A percentile compares a stretch with the other conserved stretches of the same genome.
Conservation (phyloP, 768 basidiomycete genomes). For the Xerocomellus intermedius region DNA sequence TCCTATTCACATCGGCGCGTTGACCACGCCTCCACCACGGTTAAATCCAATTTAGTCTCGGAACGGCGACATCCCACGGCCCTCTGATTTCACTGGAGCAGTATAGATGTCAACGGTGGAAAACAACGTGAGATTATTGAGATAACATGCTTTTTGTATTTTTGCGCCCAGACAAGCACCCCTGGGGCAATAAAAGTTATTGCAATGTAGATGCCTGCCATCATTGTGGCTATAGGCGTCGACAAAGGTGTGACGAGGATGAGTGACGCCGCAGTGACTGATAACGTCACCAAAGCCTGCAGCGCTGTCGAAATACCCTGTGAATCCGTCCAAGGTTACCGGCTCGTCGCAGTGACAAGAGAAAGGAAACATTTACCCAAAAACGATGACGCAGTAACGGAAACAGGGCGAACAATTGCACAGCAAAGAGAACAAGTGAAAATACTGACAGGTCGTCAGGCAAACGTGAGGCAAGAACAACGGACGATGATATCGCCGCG, state of each 20-base stretch:
- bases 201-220: constrained; percentile 47
- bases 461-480: constrained; percentile 90
- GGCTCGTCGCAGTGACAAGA: constrained; percentile 10
- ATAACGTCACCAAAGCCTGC: constrained; percentile 53
- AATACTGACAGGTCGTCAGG: constrained; percentile 84
- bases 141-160: constrained; percentile 75
- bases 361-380: constrained; percentile 46
- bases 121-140: constrained; percentile 9
- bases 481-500: constrained; percentile 88
- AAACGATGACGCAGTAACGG: constrained; percentile 74
- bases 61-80: constrained; percentile 87
- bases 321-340: constrained; percentile 14
- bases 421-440: constrained; percentile 80
- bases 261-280: constrained; percentile 50
- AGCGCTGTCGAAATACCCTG: constrained; percentile 49
- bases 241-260: constrained; percentile 55
- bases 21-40: constrained; percentile 23
- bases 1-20: constrained; percentile 27
- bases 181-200: constrained; percentile 74
- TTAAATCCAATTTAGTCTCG: constrained; percentile 53
- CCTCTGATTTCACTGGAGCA: constrained; percentile 77
- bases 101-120: constrained; percentile 10
- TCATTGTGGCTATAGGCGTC: constrained; percentile 51
- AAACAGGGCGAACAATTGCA: constrained; percentile 81
- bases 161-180: constrained; percentile 79